Base-by-base conservation (phyloP, 2,329 filamentous ascomycete species). In the Gaeumannomyces sp. region DNA sequence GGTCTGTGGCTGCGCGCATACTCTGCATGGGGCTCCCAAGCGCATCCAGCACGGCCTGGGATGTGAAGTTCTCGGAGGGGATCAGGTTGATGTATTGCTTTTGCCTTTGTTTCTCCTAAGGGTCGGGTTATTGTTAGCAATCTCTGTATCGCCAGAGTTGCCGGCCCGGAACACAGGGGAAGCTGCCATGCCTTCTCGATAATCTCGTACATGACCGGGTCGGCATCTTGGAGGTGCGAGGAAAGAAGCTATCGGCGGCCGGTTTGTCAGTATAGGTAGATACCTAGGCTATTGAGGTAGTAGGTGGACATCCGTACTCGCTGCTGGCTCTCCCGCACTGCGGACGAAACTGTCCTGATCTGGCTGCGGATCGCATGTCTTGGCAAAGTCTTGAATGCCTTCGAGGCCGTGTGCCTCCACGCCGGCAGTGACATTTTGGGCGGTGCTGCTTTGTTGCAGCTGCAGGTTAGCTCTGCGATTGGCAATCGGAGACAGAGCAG, bases 81-180 rank as follows among this genome's bases (percentile, higher is more conserved):
- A 97, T 97, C 65, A 97, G 83, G 78, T 98, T 98, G 81, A 99
- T 97, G 74, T 97, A 99, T 78, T 98, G 93, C 79, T 97, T 96
- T 78, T 99, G 95, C 71, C 95, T 87, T 70, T 85, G 85, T 86
- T 98, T 98, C 83, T 99, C 95, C 92, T 62, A 53, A 31, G 19
- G 4, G 38, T 8, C 45, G 22, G 45, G 2, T n/a, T 53, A 3
- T n/a, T n/a, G 45, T 53, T 53, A 53, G 5, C 8, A 8, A n/a
- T n/a, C 16, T 45, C 19, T 50, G 50, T 1, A 19, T 22, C 27
- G 4, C 16, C 27, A 27, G 1, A 38, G 11, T 4, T n/a, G 27
- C 2, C 0, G 57, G 45, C 62, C 13, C 35, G 22, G 8, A 14
- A 57, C 28, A 35, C 35, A 45, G 35, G 11, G 13, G 29, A 22